phyloP scores from a whole-genome alignment of 2,329 filamentous ascomycete genomes.

The Myriosclerotinia duriaeana region DNA sequence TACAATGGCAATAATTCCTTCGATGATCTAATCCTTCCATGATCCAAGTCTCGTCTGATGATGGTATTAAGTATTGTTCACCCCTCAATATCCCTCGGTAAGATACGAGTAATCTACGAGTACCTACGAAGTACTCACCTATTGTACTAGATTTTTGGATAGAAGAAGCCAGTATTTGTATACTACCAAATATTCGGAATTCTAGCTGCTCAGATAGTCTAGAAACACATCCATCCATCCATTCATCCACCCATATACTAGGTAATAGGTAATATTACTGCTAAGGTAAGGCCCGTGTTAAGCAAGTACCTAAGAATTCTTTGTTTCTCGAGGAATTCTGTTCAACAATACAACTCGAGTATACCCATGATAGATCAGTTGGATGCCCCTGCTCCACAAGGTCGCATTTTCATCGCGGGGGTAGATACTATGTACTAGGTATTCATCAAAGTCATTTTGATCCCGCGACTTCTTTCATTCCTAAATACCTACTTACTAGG shows the following conservation, averaged over 20 bases:
- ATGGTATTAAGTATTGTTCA: neutral
- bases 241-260: too few relatives aligned
- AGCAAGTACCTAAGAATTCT: neutral
- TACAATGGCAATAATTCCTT: neutral
- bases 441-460: too few relatives aligned
- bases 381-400: conserved; percentile 1
- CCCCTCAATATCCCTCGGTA: conserved; percentile 15
- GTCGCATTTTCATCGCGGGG: conserved; percentile 9
- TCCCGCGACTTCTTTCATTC: neutral
- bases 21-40: neutral
- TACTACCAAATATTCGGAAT: too few relatives aligned
- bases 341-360: neutral
- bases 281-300: neutral
- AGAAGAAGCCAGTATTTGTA: neutral
- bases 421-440: too few relatives aligned
- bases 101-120: neutral
- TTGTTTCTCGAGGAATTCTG: neutral
- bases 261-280: too few relatives aligned
- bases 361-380: conserved; percentile 13
- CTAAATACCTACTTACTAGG: neutral
- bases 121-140: neutral
- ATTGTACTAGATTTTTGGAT: neutral
- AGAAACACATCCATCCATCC: too few relatives aligned
- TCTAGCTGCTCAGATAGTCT: too few relatives aligned
- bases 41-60: neutral